Evolutionary conservation across 352 stramenopile species (phyloP).

Genomic region (Phytophthora idaei): DNA sequence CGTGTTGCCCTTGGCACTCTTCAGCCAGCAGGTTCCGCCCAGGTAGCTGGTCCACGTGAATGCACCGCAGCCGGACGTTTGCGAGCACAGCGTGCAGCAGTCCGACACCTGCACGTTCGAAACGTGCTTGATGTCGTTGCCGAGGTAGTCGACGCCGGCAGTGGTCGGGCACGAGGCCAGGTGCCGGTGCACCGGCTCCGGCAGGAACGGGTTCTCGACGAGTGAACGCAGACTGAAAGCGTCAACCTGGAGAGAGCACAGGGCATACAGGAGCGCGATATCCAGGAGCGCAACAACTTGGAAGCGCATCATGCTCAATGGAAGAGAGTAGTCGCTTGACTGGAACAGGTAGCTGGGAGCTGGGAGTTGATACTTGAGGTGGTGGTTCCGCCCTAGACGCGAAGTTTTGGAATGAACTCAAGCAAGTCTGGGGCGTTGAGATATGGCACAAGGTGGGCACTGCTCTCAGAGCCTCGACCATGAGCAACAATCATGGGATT

Average conservation of each 20-base stretch:
- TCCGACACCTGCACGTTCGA: slow-evolving; percentile 15
- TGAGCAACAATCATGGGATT: background rate
- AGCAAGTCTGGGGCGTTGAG: background rate
- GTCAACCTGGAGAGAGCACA: slow-evolving; percentile 24
- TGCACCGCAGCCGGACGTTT: slow-evolving; percentile 20
- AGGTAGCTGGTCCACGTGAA: slow-evolving; percentile 36
- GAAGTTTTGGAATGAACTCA: slow-evolving; percentile 26
- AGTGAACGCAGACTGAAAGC: slow-evolving; percentile 24
- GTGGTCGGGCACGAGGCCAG: slow-evolving; percentile 34
- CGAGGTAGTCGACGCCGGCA: slow-evolving; percentile 48
- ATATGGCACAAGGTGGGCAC: background rate
- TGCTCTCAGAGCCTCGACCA: background rate
- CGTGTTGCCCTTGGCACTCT: slow-evolving; percentile 33
- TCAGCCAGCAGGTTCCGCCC: slow-evolving; percentile 39
- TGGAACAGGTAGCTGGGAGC: slow-evolving; percentile 24
- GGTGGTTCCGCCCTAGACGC: slow-evolving; percentile 31
- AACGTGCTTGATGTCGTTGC: slow-evolving; percentile 45
- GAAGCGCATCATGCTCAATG: slow-evolving; percentile 18
- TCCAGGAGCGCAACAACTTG: background rate
- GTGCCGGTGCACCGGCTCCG: slow-evolving; percentile 13
- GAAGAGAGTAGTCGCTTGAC: slow-evolving; percentile 23
- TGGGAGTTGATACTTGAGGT: slow-evolving; percentile 22
- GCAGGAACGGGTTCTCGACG: slow-evolving; percentile 25
- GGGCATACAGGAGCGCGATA: slow-evolving; percentile 17
- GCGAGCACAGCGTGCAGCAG: slow-evolving; percentile 38